Evolutionary conservation across 2,329 filamentous ascomycete species (phyloP), one percentile per base, ranked within the genome.

Genomic region (Microsporum ferrugineum): DNA sequence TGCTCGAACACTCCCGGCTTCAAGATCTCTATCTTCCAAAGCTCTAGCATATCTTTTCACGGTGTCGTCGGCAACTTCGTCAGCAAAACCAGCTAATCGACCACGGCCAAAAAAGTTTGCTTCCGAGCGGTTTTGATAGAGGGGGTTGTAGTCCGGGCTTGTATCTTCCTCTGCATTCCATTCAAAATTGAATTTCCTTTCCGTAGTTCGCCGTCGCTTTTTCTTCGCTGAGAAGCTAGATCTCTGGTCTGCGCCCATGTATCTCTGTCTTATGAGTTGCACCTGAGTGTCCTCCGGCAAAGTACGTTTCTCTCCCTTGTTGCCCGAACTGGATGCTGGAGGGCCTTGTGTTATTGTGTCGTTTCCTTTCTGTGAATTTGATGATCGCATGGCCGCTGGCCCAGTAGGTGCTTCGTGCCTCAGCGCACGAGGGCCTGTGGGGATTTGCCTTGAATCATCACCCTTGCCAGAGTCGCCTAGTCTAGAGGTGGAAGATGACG

Each of bases 101-200:
- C 86, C 86, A 59, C 86, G 80, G 0, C 86, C 86, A 68, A 84
- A 89, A 76, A 90, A 87, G 62, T 83, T 85, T 2, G 84, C 81
- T 64, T 88, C 83, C 2, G 84, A 79, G 43, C 83, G 80, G 31
- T 84, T 78, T 58, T 87, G 81, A 72, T 95, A 95, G 43, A 94
- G 80, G 0, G 89, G 88, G 68, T 96, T 91, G 71, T 91, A 88
- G 67, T 89, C 87, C 1, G 80, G 82, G 65, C 87, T 92, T 0
- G 94, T 99, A 73, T 99, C 94, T 71, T 99, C 94, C 63, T 95
- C 89, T 0, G 85, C 83, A 67, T 96, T 95, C 94, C 94, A 99
- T 68, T 95, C 94, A 69, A 99, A 99, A 69, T 96, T 99, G 79
- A 99, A 99, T 73, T 99, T 97, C 75, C 91, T 90, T 70, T 96